These are phyloP conservation scores for Suillus lakei DNA, from an alignment of 768 basidiomycete species.

Conservation along the genomic window DNA sequence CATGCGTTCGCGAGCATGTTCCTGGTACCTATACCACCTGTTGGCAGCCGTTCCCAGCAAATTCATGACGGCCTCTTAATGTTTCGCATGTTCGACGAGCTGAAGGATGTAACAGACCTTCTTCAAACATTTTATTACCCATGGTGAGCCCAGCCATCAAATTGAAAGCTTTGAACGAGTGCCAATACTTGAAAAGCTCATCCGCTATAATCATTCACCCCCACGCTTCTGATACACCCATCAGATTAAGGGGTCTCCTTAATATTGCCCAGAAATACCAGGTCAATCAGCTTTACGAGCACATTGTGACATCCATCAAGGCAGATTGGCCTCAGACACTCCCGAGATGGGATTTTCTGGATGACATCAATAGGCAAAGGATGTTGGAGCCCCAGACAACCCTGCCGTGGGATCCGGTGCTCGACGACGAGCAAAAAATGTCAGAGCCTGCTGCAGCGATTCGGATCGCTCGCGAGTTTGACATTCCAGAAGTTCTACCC, in stretches of 20 bases:
- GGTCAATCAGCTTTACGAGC: conserved; percentile 36
- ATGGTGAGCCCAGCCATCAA: conserved; percentile 31
- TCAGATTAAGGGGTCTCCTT: conserved; percentile 24
- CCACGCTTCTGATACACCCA: too few relatives aligned
- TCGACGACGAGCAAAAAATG: background rate
- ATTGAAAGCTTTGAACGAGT: conserved; percentile 18
- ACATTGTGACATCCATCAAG: conserved; percentile 35
- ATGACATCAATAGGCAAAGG: background rate
- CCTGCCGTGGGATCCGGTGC: too few relatives aligned
- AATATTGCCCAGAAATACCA: conserved; percentile 42
- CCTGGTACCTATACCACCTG: too few relatives aligned
- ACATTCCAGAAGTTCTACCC: conserved; percentile 49
- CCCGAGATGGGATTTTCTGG: conserved; percentile 26
- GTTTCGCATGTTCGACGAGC: too few relatives aligned
- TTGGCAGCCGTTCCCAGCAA: too few relatives aligned
- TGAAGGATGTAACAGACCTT: too few relatives aligned
- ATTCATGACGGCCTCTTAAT: too few relatives aligned
- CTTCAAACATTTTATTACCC: too few relatives aligned
- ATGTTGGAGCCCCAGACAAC: too few relatives aligned
- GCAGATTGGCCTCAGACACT: conserved; percentile 39
- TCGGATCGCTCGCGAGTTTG: conserved; percentile 44
- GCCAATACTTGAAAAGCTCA: too few relatives aligned
- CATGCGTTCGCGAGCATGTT: too few relatives aligned
- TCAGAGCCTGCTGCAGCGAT: conserved; percentile 37
- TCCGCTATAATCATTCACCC: too few relatives aligned